phyloP scores from a whole-genome alignment of 2,329 filamentous ascomycete genomes.

The Cercospora berteroae region DNA sequence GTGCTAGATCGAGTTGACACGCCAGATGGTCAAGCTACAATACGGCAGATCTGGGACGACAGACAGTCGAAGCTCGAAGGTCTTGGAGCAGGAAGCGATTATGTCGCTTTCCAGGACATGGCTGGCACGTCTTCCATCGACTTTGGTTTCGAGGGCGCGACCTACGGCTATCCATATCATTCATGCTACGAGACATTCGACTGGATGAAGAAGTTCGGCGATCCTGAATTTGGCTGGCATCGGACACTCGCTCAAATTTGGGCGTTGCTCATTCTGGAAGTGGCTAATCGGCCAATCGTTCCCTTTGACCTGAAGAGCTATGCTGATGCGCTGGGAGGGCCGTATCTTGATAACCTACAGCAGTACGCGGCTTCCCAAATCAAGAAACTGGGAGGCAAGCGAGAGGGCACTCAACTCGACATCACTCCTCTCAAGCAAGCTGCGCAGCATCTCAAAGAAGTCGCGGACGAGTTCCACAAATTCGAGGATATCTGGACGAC shows the following conservation, averaged over 20 bases:
- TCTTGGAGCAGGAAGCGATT: constrained; percentile 75
- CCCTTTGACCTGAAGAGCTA: constrained; percentile 80
- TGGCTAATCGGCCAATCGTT: constrained; percentile 75
- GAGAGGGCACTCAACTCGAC: constrained; percentile 45
- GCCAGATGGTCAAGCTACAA: constrained; percentile 66
- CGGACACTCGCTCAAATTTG: constrained; percentile 74
- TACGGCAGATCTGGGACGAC: constrained; percentile 74
- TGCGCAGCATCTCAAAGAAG: constrained; percentile 57
- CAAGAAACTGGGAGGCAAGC: constrained; percentile 8
- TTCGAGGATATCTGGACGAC: constrained; percentile 80
- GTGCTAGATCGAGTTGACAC: constrained; percentile 74
- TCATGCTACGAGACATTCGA: constrained; percentile 89
- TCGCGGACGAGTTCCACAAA: constrained; percentile 64
- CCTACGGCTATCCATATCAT: constrained; percentile 64
- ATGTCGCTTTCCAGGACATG: constrained; percentile 86
- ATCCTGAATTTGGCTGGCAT: constrained; percentile 79
- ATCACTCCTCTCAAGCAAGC: constrained; percentile 63
- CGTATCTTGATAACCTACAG: constrained; percentile 66
- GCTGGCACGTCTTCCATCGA: constrained; percentile 86
- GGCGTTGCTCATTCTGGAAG: constrained; percentile 77
- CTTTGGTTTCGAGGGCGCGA: constrained; percentile 67
- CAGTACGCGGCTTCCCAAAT: constrained; percentile 50
- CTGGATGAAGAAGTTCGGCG: constrained; percentile 76
- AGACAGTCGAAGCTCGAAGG: constrained; percentile 61
- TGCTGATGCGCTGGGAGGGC: constrained; percentile 58